Evolutionary conservation across 805 yeast genomes (phyloP), one percentile per base, ranked within the genome.

Genomic region (Saccharomycopsis oosterbeekiorum): DNA sequence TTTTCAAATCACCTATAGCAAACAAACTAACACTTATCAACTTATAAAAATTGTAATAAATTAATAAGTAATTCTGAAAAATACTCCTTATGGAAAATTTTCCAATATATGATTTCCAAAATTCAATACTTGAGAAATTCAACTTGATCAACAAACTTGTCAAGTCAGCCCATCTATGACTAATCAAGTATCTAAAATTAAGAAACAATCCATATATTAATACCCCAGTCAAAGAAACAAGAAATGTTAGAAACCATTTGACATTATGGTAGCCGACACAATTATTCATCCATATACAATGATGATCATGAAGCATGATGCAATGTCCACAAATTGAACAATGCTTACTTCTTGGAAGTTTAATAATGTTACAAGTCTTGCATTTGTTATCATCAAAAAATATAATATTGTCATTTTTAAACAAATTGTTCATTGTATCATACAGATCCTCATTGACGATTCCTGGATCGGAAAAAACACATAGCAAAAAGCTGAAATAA

Each of bases 301-400:
- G 92, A 69, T 86, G 93, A 67, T 89, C 97, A 67, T 82, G 86
- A 56, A 80, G 67, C 11, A 80, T 70, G 5, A 87, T 76, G 69
- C 97, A 89, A 1, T 72, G 70, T 59, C 80, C 80, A 70, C 96
- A 89, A 5, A 78, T 76, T 5, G 81, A 76, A 68, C 96, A 89
- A 73, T 89, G 96, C 63, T 85, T 84, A 0, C 94, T 77, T 47
- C 96, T 73, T 0, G 91, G 86, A 0, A 88, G 85, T 65, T 91
- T 77, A 77, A 83, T 77, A 19, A 81, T 71, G 19, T 78, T 73
- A 68, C 96, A 89, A 1, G 86, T 79, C 0, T 77, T 55, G 65
- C 92, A 86, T 65, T 74, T 74, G 14, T 71, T 74, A 57, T 71
- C 73, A 6, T 78, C 74, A 68, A 81, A 78, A 70, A 78, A 87